Evolutionary conservation across 306 rosid genomes (phyloP), one percentile per base, ranked within the genome.

Genomic region (Quercus mongolica): DNA sequence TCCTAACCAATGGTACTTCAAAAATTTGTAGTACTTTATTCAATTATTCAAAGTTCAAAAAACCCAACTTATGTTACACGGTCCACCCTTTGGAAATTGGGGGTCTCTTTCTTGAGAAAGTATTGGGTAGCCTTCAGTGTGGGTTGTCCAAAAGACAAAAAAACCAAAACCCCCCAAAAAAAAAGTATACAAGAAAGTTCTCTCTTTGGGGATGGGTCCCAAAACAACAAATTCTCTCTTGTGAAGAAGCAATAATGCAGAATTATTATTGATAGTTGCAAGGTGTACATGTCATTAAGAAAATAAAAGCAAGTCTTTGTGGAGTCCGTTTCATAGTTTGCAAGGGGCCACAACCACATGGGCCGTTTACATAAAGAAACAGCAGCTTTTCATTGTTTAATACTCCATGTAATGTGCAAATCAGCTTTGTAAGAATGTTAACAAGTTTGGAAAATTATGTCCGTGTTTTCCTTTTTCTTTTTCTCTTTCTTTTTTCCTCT

Each of bases 181-280:
- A 83, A 85, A 77, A 79, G 89, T 84, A 59, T 79, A 73, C 85
- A 85, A 86, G 93, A 90, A 92, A 92, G 90, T 82, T 79, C 86
- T 83, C 88, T 77, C 94, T 89, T 91, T 87, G 56, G 85, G 78
- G 58, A 76, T 84, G 96, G 94, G 96, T 82, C 89, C 88, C 89
- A 81, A 85, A 80, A 78, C 83, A 86, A 81, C 87, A 92, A 87
- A 86, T 88, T 91, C 79, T 86, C 85, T 80, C 87, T 82, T 88
- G 92, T 91, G 88, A 87, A 88, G 87, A 84, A 78, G 78, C 98
- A 95, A 95, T 95, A 91, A 89, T 90, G 93, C 90, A 86, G 33
- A 83, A 76, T 93, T 86, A 82, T 89, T 88, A 84, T 85, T 81
- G 84, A 89, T 81, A 86, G 72, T 90, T 88, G 90, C 78, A 54